phyloP scores from a whole-genome alignment of 495 filamentous ascomycete species.

The Penicillium desertorum region DNA sequence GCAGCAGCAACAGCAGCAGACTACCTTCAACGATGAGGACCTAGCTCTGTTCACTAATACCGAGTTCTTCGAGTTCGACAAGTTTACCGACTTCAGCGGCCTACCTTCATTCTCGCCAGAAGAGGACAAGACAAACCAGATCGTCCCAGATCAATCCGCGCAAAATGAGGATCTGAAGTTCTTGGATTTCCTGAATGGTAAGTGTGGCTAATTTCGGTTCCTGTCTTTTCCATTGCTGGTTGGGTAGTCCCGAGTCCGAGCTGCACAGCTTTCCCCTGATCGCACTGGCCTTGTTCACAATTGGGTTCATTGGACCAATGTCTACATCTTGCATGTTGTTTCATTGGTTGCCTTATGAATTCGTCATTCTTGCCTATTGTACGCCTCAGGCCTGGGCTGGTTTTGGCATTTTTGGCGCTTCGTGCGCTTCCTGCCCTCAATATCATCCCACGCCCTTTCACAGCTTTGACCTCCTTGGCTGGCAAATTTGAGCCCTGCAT shows the following conservation, averaged over 20 bases:
- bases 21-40: constrained; percentile 67
- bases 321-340: background rate
- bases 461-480: constrained; percentile 13
- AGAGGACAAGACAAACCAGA: constrained; percentile 29
- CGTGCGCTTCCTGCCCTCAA: constrained; percentile 4
- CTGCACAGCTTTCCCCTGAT: constrained; percentile 16
- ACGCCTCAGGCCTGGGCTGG: constrained; percentile 3
- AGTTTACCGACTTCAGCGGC: constrained; percentile 42
- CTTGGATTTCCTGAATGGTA: constrained; percentile 47
- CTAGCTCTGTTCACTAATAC: constrained; percentile 90
- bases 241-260: constrained; percentile 11
- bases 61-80: constrained; percentile 90
- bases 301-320: constrained; percentile 9
- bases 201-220: constrained; percentile 24
- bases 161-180: constrained; percentile 43
- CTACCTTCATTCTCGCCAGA: constrained; percentile 41
- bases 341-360: constrained; percentile 16
- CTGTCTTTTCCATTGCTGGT: constrained; percentile 19
- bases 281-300: constrained; percentile 19
- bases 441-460: background rate
- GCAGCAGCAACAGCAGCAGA: constrained; percentile 52
- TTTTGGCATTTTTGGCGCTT: constrained; percentile 7
- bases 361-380: constrained; percentile 3
- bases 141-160: constrained; percentile 20
- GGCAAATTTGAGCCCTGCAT: constrained; percentile 22